These are phyloP conservation scores for Magnusiomyces suaveolens DNA, from an alignment of 1,139 yeast genomes.

Conservation along the genomic window DNA sequence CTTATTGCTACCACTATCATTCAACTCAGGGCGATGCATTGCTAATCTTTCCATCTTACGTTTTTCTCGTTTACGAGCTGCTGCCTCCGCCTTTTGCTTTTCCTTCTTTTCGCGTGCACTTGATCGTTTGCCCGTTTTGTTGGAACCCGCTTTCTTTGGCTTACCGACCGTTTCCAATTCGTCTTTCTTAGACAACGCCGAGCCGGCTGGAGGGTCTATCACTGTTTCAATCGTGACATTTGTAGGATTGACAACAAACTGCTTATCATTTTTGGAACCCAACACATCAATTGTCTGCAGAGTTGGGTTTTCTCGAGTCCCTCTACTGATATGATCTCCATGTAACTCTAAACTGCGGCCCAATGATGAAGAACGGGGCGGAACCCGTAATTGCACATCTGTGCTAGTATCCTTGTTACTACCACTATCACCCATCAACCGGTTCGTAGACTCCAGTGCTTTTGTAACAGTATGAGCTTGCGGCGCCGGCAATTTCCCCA, in stretches of 20 bases:
- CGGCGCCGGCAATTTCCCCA: neutral
- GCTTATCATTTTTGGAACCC: neutral
- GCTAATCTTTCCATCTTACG: neutral
- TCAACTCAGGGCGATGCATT: neutral
- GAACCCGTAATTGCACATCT: neutral
- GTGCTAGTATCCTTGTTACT: neutral
- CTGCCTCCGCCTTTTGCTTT: neutral
- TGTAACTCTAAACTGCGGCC: too few relatives aligned
- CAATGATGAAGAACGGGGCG: neutral
- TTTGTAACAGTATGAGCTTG: neutral
- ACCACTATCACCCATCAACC: neutral
- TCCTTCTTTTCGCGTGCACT: conserved; percentile 4
- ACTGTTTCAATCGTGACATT: neutral
- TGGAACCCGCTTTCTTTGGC: too few relatives aligned
- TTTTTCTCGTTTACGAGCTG: neutral
- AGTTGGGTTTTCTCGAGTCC: neutral
- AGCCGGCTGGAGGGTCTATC: neutral
- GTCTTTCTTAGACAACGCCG: neutral
- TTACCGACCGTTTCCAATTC: neutral
- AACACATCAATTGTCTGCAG: neutral
- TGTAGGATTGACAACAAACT: neutral
- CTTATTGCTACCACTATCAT: neutral
- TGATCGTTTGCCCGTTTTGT: neutral
- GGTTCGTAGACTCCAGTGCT: neutral
- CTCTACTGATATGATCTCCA: too few relatives aligned